Evolutionary conservation across 352 stramenopile genomes (phyloP).

Genomic region (Phytopythium oedochilum): DNA sequence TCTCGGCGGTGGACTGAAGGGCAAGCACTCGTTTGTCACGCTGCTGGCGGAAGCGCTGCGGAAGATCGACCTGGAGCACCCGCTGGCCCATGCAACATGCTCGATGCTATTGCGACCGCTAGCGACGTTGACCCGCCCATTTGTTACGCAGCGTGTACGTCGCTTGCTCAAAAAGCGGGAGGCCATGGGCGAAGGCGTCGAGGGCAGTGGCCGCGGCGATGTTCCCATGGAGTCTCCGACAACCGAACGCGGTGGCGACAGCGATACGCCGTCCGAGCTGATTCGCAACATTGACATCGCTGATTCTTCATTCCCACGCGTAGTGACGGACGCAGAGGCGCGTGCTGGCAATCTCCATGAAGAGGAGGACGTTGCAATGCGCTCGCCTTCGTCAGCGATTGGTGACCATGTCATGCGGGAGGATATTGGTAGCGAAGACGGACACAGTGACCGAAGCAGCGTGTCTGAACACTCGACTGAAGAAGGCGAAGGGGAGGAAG

Average conservation of each 20-base stretch:
- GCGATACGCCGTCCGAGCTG: background rate
- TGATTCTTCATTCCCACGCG: background rate
- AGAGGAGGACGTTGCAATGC: conserved; percentile 66
- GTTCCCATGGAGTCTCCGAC: background rate
- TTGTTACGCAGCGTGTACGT: conserved; percentile 69
- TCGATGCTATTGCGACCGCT: conserved; percentile 79
- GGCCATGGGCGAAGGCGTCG: background rate
- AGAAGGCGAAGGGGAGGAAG: conserved; percentile 36
- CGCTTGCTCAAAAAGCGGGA: conserved; percentile 63
- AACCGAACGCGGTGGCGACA: background rate
- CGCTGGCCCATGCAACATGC: conserved; percentile 67
- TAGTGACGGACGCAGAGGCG: background rate
- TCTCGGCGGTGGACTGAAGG: conserved; percentile 51
- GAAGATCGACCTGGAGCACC: conserved; percentile 75
- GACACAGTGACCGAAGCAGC: conserved; percentile 56
- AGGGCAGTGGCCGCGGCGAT: background rate
- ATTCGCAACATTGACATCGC: conserved; percentile 4
- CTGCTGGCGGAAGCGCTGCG: conserved; percentile 70
- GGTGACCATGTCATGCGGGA: conserved; percentile 60
- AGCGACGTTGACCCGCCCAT: conserved; percentile 72
- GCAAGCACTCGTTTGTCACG: conserved; percentile 75
- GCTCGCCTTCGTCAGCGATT: conserved; percentile 34
- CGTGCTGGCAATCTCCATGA: conserved; percentile 5
- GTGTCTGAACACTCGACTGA: conserved; percentile 46
- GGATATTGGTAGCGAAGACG: conserved; percentile 47